Evolutionary conservation across 2,329 filamentous ascomycete species (phyloP).

Genomic region (Xylaria polymorpha): DNA sequence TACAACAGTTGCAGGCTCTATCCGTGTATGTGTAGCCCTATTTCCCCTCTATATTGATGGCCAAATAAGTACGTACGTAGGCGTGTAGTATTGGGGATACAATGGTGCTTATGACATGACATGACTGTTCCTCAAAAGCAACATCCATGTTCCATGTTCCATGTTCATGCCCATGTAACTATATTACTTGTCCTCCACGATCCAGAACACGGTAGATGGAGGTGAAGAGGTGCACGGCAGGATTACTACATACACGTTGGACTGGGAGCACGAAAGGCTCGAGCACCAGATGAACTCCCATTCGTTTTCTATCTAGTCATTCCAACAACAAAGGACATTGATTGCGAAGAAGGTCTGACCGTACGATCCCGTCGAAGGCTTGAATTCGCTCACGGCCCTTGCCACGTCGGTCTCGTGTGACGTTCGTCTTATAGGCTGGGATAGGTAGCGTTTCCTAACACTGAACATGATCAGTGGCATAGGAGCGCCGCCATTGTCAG

Average conservation of each 20-base stretch:
- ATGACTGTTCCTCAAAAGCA: background rate
- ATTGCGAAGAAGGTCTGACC: slow-evolving; percentile 10
- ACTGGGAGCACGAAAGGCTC: background rate
- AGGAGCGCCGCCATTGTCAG: background rate
- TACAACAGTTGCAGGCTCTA: background rate
- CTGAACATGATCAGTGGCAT: background rate
- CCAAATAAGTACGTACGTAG: background rate
- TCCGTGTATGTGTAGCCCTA: slow-evolving; percentile 7
- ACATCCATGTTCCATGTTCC: slow-evolving; percentile 27
- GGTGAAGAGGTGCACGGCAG: background rate
- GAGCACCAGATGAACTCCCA: background rate
- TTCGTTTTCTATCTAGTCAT: background rate
- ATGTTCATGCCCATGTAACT: slow-evolving; percentile 10
- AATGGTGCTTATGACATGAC: background rate
- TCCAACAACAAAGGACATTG: background rate
- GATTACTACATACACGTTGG: background rate
- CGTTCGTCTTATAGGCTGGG: slow-evolving; percentile 1
- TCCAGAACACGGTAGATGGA: background rate
- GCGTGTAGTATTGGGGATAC: slow-evolving; percentile 1
- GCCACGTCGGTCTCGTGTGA: slow-evolving; percentile 19
- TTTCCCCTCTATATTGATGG: background rate
- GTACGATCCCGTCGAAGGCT: slow-evolving; percentile 11
- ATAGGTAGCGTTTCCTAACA: background rate
- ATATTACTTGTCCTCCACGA: background rate
- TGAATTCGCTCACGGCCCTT: background rate